Conservation (phyloP, 805 yeast species). For the Metschnikowia orientalis region DNA sequence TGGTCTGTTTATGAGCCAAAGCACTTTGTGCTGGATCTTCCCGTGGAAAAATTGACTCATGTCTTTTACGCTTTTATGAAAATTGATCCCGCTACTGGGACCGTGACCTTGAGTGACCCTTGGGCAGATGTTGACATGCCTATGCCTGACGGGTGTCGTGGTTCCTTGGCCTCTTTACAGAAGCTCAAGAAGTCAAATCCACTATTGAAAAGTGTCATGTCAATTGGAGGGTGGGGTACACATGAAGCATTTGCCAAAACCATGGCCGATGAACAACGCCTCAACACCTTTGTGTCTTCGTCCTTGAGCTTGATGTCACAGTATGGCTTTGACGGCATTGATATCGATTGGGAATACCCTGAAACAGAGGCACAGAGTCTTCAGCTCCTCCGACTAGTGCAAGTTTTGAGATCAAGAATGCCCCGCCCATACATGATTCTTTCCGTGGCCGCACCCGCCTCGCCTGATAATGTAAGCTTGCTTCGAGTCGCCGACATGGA, state of each 20-base stretch:
- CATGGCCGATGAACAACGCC: constrained; percentile 14
- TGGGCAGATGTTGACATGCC: constrained; percentile 60
- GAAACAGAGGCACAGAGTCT: constrained; percentile 41
- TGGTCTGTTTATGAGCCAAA: constrained; percentile 41
- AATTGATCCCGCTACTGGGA: constrained; percentile 52
- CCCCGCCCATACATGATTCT: constrained; percentile 40
- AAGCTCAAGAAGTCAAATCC: constrained; percentile 40
- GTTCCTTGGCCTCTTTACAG: constrained; percentile 27
- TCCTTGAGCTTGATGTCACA: constrained; percentile 44
- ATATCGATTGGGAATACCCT: constrained; percentile 95
- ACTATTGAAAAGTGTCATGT: constrained; percentile 55
- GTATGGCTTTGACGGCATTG: constrained; percentile 83
- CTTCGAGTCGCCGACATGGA: constrained; percentile 55
- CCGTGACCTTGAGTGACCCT: constrained; percentile 50
- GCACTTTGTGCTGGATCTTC: constrained; percentile 61
- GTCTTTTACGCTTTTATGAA: constrained; percentile 74
- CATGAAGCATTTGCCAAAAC: constrained; percentile 34
- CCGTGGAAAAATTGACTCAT: constrained; percentile 54
- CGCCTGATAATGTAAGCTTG: constrained; percentile 38
- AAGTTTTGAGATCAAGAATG: constrained; percentile 26
- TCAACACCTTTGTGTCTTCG: constrained; percentile 47
- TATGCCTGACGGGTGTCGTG: constrained; percentile 30
- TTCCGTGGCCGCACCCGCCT: constrained; percentile 77
- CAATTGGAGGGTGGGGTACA: constrained; percentile 81
- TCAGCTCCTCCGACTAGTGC: constrained; percentile 41